Percentiles rank a stretch among this genome's conserved stretches.
These are phyloP conservation scores for Colletotrichum scovillei DNA, from an alignment of 2,329 filamentous ascomycete species.

Conservation along the genomic window DNA sequence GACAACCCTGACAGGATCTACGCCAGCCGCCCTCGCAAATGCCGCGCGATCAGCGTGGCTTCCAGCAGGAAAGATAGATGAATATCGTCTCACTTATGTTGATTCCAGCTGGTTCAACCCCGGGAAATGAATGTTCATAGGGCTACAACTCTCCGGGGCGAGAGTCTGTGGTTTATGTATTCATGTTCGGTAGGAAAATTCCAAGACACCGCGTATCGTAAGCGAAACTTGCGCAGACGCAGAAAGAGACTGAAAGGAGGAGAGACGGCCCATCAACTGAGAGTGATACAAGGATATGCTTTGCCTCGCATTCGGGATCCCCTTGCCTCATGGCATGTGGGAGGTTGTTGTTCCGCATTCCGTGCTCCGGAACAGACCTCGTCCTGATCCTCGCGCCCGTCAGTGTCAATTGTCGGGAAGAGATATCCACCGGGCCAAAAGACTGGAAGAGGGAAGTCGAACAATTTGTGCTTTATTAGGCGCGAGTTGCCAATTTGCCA, in stretches of 20 bases:
- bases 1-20: conserved; percentile 19
- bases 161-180: neutral
- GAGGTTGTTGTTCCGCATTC: conserved; percentile 15
- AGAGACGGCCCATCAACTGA: neutral
- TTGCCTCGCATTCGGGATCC: conserved; percentile 11
- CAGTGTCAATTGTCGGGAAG: neutral
- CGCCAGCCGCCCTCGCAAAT: conserved; percentile 13
- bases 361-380: neutral
- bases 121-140: neutral
- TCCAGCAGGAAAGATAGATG: neutral
- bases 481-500: conserved; percentile 14
- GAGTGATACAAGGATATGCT: neutral
- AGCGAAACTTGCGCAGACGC: neutral
- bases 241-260: neutral
- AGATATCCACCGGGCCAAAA: neutral
- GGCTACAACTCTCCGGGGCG: conserved; percentile 2
- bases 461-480: neutral
- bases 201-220: neutral
- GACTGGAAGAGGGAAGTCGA: neutral
- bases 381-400: neutral
- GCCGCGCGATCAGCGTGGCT: conserved; percentile 18
- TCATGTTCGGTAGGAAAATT: neutral
- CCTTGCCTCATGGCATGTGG: conserved; percentile 5
- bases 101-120: neutral
- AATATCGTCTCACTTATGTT: conserved; percentile 23